Conservation (phyloP, 768 basidiomycete species). For the Kwoniella mangroviensis region DNA sequence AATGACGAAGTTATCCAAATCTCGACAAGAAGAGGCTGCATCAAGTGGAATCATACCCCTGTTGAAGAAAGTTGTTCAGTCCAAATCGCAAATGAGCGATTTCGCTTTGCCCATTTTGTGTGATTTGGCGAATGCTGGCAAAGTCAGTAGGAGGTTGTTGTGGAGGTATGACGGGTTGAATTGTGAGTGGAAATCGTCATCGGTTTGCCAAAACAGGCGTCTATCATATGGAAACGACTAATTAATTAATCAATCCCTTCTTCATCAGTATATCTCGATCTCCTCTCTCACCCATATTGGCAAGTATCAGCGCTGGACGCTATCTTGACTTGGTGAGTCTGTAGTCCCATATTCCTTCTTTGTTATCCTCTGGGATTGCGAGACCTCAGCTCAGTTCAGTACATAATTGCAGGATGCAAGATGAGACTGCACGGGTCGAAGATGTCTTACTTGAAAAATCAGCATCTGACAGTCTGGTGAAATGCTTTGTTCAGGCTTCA, state of each 20-base stretch:
- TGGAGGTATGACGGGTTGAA: constrained; percentile 92
- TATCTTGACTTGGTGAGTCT: constrained; percentile 78
- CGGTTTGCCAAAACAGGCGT: too few species aligned
- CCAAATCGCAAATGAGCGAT: constrained; percentile 89
- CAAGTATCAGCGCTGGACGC: constrained; percentile 68
- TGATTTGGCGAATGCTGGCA: constrained; percentile 92
- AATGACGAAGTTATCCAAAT: constrained; percentile 90
- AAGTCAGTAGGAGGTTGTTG: constrained; percentile 82
- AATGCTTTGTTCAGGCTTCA: constrained; percentile 64
- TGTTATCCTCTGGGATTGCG: background rate
- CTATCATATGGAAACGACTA: background rate
- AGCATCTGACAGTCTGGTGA: constrained; percentile 83
- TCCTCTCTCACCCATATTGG: constrained; percentile 57
- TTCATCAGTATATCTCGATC: constrained; percentile 53
- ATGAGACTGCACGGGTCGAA: constrained; percentile 91
- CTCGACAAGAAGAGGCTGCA: constrained; percentile 94
- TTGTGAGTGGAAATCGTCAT: too few species aligned
- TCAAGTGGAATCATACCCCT: constrained; percentile 93
- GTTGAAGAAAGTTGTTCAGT: constrained; percentile 83
- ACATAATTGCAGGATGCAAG: constrained; percentile 72
- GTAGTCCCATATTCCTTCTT: background rate
- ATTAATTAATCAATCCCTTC: background rate
- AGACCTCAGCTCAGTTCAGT: background rate
- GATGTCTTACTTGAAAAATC: constrained; percentile 83
- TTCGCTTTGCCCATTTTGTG: constrained; percentile 96